Evolutionary conservation across 805 yeast genomes (phyloP), one percentile per base, ranked within the genome.

Genomic region (Nakazawaea wickerhamii): DNA sequence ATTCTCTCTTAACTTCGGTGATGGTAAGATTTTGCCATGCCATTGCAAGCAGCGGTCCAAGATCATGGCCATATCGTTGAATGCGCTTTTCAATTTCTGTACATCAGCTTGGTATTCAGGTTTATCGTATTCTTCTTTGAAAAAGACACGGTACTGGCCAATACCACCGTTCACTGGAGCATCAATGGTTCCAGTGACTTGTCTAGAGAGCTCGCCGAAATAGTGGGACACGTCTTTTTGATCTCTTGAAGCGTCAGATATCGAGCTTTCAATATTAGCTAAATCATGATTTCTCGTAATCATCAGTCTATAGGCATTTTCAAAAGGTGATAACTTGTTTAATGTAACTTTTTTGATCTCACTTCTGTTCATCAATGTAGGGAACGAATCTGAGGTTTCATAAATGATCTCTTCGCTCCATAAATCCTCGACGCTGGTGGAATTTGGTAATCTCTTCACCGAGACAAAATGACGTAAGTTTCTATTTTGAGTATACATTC

Each of bases 101-200:
- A 57, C 53, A 39, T 57, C 49, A n/a, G 48, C 53, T 9, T 48
- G 50, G n/a, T 50, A 43, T 10, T 52, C 52, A 3, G 50, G 47
- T 18, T 37, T 11, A 3, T 53, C 54, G 40, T 63, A 58, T 20
- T 59, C 63, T 38, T 69, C 71, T 28, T 59, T 60, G 55, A 84
- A 76, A 57, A 88, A 86, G 2, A 74, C 74, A 43, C 90, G 71
- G 61, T 84, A 88, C 56, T 84, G 88, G 2, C 87, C 85, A 49
- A 88, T 85, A 45, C 96, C 96, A 27, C 96, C 96, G 57, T 88
- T 88, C 5, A 88, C 91, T 3, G 96, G 96, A 0, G 96, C 79
- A 57, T 87, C 95, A 42, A 89, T 90, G 0, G 96, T 85, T 33
- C 96, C 96, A 3, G 87, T 75, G 43, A 82, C 64, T 53, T 77